Conservation (phyloP, 2,329 filamentous ascomycete species). For the Exserohilum turcica region DNA sequence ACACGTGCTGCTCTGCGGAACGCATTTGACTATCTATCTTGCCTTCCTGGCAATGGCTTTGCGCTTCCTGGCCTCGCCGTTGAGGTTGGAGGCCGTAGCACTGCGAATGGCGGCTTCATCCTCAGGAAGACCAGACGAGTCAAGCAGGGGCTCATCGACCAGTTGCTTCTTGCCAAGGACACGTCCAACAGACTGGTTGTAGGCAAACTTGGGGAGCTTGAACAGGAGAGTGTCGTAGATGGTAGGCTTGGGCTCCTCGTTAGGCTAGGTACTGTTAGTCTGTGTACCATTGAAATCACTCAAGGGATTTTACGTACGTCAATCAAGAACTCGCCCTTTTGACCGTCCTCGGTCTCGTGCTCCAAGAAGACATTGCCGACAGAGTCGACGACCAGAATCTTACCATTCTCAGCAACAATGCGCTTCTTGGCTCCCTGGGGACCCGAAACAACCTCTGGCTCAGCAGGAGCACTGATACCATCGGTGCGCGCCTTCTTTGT, state of each 20-base stretch:
- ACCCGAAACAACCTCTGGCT: slow-evolving; percentile 57
- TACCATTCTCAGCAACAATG: slow-evolving; percentile 92
- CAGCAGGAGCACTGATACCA: slow-evolving; percentile 61
- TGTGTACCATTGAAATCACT: neutral
- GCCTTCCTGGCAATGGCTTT: slow-evolving; percentile 37
- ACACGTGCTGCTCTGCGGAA: neutral
- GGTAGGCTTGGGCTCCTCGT: slow-evolving; percentile 78
- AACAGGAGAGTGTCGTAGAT: slow-evolving; percentile 82
- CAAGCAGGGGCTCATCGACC: slow-evolving; percentile 44
- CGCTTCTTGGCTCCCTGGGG: slow-evolving; percentile 81
- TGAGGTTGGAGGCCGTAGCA: slow-evolving; percentile 52
- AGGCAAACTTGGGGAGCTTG: slow-evolving; percentile 76
- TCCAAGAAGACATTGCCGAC: slow-evolving; percentile 94
- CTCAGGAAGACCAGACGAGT: slow-evolving; percentile 44
- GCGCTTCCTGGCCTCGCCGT: slow-evolving; percentile 53
- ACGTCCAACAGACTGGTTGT: slow-evolving; percentile 56
- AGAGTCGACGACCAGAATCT: slow-evolving; percentile 90
- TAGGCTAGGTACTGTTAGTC: slow-evolving; percentile 60
- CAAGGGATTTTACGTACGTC: slow-evolving; percentile 64
- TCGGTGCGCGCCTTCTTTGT: slow-evolving; percentile 62
- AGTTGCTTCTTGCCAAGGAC: slow-evolving; percentile 48
- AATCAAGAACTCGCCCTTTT: slow-evolving; percentile 80
- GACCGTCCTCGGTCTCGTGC: slow-evolving; percentile 85
- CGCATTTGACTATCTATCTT: slow-evolving; percentile 26
- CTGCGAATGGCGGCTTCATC: slow-evolving; percentile 49